A percentile compares a stretch with the other conserved stretches of the same genome.
Evolutionary conservation across 2,329 filamentous ascomycete species (phyloP).

Genomic region (Pseudogymnoascus sp.): DNA sequence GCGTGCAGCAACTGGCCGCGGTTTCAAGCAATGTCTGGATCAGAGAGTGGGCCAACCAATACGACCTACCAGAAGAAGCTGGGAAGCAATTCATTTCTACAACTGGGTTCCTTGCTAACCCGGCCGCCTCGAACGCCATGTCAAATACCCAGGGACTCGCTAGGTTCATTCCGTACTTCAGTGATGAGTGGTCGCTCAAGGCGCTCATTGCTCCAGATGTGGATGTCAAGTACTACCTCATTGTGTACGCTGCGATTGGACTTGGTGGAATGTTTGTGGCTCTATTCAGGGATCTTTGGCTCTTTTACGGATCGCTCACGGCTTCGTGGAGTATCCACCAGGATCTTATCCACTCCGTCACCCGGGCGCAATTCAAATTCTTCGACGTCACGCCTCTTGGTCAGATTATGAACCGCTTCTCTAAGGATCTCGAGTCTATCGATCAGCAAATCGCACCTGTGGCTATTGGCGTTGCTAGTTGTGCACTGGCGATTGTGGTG

Average conservation of each 20-base stretch:
- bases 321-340: constrained; percentile 83
- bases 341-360: constrained; percentile 68
- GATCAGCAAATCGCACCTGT: constrained; percentile 94
- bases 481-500: constrained; percentile 63
- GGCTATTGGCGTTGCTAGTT: constrained; percentile 70
- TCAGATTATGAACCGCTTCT: constrained; percentile 97
- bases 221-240: constrained; percentile 76
- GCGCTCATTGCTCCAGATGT: constrained; percentile 47
- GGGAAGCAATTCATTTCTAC: constrained; percentile 6
- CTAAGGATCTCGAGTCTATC: constrained; percentile 89
- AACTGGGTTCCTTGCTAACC: constrained; percentile 26
- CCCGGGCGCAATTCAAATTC: constrained; percentile 91
- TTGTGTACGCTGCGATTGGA: constrained; percentile 75
- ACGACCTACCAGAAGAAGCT: constrained; percentile 45
- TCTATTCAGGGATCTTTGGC: constrained; percentile 73
- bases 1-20: constrained; percentile 74
- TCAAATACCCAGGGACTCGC: constrained; percentile 22
- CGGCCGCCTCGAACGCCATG: constrained; percentile 25
- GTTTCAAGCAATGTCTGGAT: constrained; percentile 95
- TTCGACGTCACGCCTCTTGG: constrained; percentile 95
- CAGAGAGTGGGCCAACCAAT: constrained; percentile 88
- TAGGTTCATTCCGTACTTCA: constrained; percentile 30
- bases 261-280: constrained; percentile 73
- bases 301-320: constrained; percentile 86
- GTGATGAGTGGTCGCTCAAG: constrained; percentile 28